phyloP scores from a whole-genome alignment of 1,284 basidiomycete species.

The Trichosporon asahii region DNA sequence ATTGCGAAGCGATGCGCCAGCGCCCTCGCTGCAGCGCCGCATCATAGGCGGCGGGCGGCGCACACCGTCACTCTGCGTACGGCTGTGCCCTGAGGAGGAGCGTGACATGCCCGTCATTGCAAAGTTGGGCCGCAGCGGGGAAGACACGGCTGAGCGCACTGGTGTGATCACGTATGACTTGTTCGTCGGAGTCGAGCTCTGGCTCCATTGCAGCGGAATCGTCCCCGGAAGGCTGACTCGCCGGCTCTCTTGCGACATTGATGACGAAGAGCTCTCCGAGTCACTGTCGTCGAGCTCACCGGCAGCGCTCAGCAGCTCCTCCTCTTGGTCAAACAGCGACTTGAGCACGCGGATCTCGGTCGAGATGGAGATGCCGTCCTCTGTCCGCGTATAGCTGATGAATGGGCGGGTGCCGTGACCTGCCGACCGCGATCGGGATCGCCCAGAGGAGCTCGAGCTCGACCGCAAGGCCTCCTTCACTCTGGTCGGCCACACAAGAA shows the following conservation, averaged over 20 bases:
- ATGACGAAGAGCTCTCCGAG: neutral
- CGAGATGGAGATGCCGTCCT: slow-evolving; percentile 40
- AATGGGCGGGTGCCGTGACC: slow-evolving; percentile 34
- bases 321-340: slow-evolving; percentile 16
- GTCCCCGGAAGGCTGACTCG: neutral
- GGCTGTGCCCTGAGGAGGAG: slow-evolving; percentile 7
- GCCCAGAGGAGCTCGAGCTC: neutral
- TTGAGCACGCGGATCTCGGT: slow-evolving; percentile 42
- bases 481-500: slow-evolving; percentile 40
- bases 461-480: slow-evolving; percentile 5
- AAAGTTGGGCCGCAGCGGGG: neutral
- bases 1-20: neutral
- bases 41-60: neutral
- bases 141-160: neutral
- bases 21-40: slow-evolving; percentile 17
- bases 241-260: neutral
- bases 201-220: slow-evolving; percentile 5
- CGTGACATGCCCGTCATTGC: slow-evolving; percentile 8
- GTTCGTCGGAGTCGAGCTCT: slow-evolving; percentile 8
- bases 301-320: slow-evolving; percentile 18
- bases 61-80: slow-evolving; percentile 3
- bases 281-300: slow-evolving; percentile 16
- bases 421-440: slow-evolving; percentile 9
- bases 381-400: slow-evolving; percentile 43
- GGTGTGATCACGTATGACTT: slow-evolving; percentile 2